Base-by-base conservation (phyloP, 805 yeast genomes). In the Pichia nakasei region DNA sequence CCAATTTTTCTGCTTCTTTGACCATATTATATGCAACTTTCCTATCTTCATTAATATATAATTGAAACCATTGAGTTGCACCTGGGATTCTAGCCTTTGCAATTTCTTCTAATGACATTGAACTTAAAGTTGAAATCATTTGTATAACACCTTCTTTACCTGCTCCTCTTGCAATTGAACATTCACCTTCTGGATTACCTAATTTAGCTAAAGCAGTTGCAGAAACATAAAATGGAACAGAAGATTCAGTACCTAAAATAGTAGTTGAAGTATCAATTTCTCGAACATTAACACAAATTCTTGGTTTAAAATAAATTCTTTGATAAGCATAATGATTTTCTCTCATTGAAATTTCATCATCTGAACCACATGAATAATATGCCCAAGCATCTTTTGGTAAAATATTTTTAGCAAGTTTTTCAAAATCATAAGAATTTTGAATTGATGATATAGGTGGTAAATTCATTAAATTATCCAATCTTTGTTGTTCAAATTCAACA, bases 131-230 rank as follows among this genome's bases (percentile, higher is more conserved):
- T 5, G 96, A 89, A 45, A 89, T 81, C 97, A 89, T 89, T 63
- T 89, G 97, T 45, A 83, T 78, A 27, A 80, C 69, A 37, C 69
- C 77, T 44, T 84, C 82, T 45, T 73, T 70, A 35, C 78, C 86
- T 24, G 94, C 84, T n/a, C 87, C 87, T 56, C 82, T 70, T 2
- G 97, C 87, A 50, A 91, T 74, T 17, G 82, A 87, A 47, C 78
- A 76, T 63, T 91, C 97, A 45, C 97, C 97, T 35, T 86, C 96
- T 2, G 87, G 87, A 57, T 89, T 93, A 4, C 97, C 97, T 52
- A 91, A 72, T 57, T 81, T 83, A 32, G 95, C 96, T 49, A 88
- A 69, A 0, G 97, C 97, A 6, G 97, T 86, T 2, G 97, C 97
- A 34, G 91, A 74, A 43, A 83, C 78, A 59, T 89, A 91, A 60